phyloP scores from a whole-genome alignment of 495 filamentous ascomycete species.

The Penicillium robsamsonii region DNA sequence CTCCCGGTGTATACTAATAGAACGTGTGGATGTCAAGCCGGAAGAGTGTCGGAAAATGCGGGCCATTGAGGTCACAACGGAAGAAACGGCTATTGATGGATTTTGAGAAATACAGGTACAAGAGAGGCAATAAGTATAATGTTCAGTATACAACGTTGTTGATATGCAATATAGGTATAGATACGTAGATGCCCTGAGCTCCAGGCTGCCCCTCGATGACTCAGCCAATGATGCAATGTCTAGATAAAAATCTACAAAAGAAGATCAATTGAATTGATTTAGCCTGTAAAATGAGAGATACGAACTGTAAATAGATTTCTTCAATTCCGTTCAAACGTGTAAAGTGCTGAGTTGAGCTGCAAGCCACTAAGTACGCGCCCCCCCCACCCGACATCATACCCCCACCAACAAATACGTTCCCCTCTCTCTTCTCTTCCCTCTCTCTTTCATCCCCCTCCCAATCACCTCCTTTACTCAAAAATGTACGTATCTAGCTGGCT shows the following conservation, averaged over 20 bases:
- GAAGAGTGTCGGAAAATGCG: conserved; percentile 15
- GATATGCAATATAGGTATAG: neutral
- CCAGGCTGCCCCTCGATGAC: neutral
- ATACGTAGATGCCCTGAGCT: no score
- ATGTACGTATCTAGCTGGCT: conserved; percentile 3
- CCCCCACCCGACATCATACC: conserved; percentile 38
- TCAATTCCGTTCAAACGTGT: neutral
- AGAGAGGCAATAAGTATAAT: neutral
- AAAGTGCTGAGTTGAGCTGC: neutral
- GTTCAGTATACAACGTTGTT: neutral
- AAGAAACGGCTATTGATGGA: conserved; percentile 7
- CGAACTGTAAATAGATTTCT: neutral
- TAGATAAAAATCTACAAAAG: neutral
- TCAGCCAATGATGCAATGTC: conserved; percentile 5
- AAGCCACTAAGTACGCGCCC: conserved; percentile 2
- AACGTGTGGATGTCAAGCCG: conserved; percentile 11
- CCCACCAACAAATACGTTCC: conserved; percentile 37
- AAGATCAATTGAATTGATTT: conserved; percentile 6
- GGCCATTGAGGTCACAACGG: neutral
- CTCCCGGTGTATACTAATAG: conserved; percentile 28
- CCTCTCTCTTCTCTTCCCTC: conserved; percentile 26
- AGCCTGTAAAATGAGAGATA: neutral
- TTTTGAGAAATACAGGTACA: neutral
- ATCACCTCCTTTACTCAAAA: conserved; percentile 19
- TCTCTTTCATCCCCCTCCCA: conserved; percentile 20